A percentile compares a stretch with the other conserved stretches of the same genome.
phyloP scores from a whole-genome alignment of 1,139 yeast species.

The Pichia sp. region DNA sequence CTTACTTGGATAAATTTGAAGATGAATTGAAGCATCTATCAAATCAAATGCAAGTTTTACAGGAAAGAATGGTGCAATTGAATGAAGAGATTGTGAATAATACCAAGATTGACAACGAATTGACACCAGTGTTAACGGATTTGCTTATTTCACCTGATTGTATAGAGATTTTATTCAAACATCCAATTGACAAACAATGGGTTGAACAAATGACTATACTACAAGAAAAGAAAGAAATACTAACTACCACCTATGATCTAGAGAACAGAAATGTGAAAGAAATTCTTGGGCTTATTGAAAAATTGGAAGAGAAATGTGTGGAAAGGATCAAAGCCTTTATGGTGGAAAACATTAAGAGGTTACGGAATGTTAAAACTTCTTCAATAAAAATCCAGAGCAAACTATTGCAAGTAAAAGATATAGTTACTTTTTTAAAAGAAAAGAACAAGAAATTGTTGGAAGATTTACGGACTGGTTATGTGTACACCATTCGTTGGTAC shows the following conservation, averaged over 20 bases:
- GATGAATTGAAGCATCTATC: conserved; percentile 52
- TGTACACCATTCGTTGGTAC: conserved; percentile 90
- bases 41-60: conserved; percentile 48
- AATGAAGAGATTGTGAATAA: conserved; percentile 52
- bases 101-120: conserved; percentile 45
- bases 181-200: conserved; percentile 47
- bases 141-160: conserved; percentile 67
- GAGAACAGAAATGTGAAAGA: conserved; percentile 5
- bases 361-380: conserved; percentile 48
- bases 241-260: conserved; percentile 32
- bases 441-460: conserved; percentile 59
- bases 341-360: conserved; percentile 52
- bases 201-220: conserved; percentile 51
- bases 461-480: conserved; percentile 75
- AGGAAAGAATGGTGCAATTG: conserved; percentile 50
- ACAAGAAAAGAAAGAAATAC: conserved; percentile 48
- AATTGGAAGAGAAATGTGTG: conserved; percentile 45
- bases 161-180: conserved; percentile 42
- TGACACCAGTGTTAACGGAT: conserved; percentile 69
- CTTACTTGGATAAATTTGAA: conserved; percentile 46
- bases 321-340: conserved; percentile 73
- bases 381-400: conserved; percentile 72
- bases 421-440: conserved; percentile 47
- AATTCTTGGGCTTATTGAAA: conserved; percentile 34
- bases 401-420: conserved; percentile 52